phyloP scores from a whole-genome alignment of 2,329 filamentous ascomycete genomes.

The Hymenoscyphus fructigenus region DNA sequence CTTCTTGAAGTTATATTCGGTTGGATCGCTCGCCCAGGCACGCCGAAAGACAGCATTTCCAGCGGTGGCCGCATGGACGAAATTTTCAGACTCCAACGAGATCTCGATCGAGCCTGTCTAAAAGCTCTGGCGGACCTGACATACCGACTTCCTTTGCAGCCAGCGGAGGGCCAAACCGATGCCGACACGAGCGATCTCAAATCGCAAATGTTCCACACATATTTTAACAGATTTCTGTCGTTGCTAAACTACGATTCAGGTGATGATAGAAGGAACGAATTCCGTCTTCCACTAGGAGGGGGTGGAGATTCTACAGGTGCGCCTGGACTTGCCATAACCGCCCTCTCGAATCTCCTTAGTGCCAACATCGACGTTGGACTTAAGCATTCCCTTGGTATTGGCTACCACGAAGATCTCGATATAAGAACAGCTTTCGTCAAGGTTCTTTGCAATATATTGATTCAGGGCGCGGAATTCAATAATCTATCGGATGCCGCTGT shows the following conservation, averaged over 20 bases:
- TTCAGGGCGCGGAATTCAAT: slow-evolving; percentile 71
- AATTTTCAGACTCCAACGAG: slow-evolving; percentile 56
- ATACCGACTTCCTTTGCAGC: slow-evolving; percentile 64
- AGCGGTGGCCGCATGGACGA: slow-evolving; percentile 55
- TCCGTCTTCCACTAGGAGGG: slow-evolving; percentile 38
- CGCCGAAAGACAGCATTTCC: slow-evolving; percentile 45
- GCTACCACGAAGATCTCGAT: slow-evolving; percentile 68
- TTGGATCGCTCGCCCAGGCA: slow-evolving; percentile 64
- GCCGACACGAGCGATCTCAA: slow-evolving; percentile 67
- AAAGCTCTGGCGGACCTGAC: slow-evolving; percentile 65
- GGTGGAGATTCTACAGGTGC: slow-evolving; percentile 56
- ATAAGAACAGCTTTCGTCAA: slow-evolving; percentile 70
- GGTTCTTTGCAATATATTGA: slow-evolving; percentile 67
- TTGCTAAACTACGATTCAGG: slow-evolving; percentile 58
- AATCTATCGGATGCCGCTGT: slow-evolving; percentile 66
- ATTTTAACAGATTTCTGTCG: slow-evolving; percentile 68
- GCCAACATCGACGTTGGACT: slow-evolving; percentile 71
- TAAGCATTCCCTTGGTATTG: slow-evolving; percentile 68
- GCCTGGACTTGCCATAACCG: slow-evolving; percentile 64
- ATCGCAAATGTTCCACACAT: slow-evolving; percentile 69
- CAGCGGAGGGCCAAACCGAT: slow-evolving; percentile 63
- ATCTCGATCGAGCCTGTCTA: slow-evolving; percentile 65
- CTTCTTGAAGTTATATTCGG: slow-evolving; percentile 66
- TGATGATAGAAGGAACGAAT: slow-evolving; percentile 46
- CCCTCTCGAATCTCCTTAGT: slow-evolving; percentile 67